Percentiles rank a stretch among this genome's conserved stretches.
Evolutionary conservation across 2,329 filamentous ascomycete species (phyloP).

Genomic region (Trichoderma oligosporum): DNA sequence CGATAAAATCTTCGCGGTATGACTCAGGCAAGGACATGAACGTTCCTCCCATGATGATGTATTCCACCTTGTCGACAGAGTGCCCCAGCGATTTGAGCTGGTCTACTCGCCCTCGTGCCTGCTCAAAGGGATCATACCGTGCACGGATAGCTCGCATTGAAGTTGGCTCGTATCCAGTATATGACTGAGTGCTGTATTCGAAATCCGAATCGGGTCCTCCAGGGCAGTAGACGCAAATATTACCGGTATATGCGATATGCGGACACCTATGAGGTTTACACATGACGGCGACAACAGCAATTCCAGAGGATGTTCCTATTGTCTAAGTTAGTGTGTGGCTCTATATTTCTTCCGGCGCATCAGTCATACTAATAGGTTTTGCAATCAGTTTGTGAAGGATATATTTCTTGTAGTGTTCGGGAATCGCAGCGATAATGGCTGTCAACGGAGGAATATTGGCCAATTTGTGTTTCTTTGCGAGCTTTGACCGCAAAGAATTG

Average conservation of each 20-base stretch:
- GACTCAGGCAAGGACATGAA: conserved; percentile 94
- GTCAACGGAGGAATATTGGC: conserved; percentile 86
- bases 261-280: conserved; percentile 98
- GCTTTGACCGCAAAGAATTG: conserved; percentile 79
- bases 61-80: conserved; percentile 98
- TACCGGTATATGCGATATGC: conserved; percentile 96
- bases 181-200: conserved; percentile 98
- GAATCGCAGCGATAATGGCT: conserved; percentile 95
- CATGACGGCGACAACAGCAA: conserved; percentile 98
- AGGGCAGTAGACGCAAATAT: conserved; percentile 98
- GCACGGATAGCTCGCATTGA: conserved; percentile 98
- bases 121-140: conserved; percentile 95
- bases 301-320: conserved; percentile 87
- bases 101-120: conserved; percentile 90
- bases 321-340: conserved; percentile 15
- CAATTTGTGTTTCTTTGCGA: conserved; percentile 89
- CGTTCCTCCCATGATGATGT: conserved; percentile 99
- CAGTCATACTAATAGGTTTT: conserved; percentile 74
- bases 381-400: conserved; percentile 94
- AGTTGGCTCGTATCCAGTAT: conserved; percentile 96
- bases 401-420: conserved; percentile 99
- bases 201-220: conserved; percentile 98
- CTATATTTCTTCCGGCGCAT: neutral
- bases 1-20: conserved; percentile 91
- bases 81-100: conserved; percentile 95